Evolutionary conservation across 2,329 filamentous ascomycete species (phyloP).

Genomic region (Fusarium oxysporum): DNA sequence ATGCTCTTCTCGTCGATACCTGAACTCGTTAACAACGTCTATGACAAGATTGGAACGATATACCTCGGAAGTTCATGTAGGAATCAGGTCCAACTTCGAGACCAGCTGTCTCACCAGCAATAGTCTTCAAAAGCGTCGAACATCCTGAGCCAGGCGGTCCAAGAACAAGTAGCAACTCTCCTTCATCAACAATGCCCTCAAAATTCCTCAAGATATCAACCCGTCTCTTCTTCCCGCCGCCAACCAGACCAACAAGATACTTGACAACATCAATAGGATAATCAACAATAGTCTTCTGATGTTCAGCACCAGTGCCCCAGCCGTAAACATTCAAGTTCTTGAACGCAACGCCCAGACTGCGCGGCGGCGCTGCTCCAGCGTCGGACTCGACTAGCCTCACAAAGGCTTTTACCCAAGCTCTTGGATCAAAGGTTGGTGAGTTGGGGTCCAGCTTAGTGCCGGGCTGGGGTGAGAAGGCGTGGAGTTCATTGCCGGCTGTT

Average conservation of each 20-base stretch:
- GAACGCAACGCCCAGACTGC: constrained; percentile 46
- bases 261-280: constrained; percentile 32
- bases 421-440: constrained; percentile 44
- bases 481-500: constrained; percentile 23
- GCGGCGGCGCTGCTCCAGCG: constrained; percentile 33
- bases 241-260: constrained; percentile 7
- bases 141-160: constrained; percentile 67
- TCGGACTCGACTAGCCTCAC: constrained; percentile 45
- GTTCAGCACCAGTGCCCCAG: constrained; percentile 39
- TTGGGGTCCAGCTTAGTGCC: constrained; percentile 41
- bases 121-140: constrained; percentile 68
- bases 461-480: constrained; percentile 36
- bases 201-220: constrained; percentile 47
- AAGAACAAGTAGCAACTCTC: constrained; percentile 52
- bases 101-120: constrained; percentile 63
- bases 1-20: constrained; percentile 51
- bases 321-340: constrained; percentile 44
- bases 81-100: constrained; percentile 40
- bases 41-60: rapidly evolving
- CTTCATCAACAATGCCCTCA: constrained; percentile 47
- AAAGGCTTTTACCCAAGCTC: constrained; percentile 44
- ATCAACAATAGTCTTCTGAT: constrained; percentile 43
- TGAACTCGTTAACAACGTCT: background rate
- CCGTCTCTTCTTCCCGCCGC: constrained; percentile 2
- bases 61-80: constrained; percentile 65